Evolutionary conservation across 306 rosid genomes (phyloP).

Genomic region (Rosa chinensis): DNA sequence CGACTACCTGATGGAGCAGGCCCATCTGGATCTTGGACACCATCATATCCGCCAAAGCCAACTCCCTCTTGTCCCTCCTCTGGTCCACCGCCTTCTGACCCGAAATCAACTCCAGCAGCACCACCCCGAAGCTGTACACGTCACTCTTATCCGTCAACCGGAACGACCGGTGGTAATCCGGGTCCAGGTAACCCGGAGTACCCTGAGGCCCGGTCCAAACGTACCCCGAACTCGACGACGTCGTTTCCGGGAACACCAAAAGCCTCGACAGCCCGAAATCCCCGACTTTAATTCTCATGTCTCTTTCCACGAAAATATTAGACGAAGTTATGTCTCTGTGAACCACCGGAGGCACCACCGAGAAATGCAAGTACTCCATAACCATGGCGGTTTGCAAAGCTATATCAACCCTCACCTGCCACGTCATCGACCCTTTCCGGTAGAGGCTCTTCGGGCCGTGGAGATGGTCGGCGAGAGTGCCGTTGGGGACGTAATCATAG

Average conservation of each 20-base stretch:
- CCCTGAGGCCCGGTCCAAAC: constrained; percentile 99
- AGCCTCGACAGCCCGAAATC: constrained; percentile 93
- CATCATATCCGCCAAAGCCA: constrained; percentile 81
- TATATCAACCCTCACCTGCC: constrained; percentile 72
- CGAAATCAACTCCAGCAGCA: constrained; percentile 66
- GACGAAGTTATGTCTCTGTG: constrained; percentile 90
- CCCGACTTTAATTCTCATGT: constrained; percentile 88
- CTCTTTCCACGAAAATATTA: constrained; percentile 76
- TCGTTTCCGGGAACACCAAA: constrained; percentile 51
- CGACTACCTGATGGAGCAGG: constrained; percentile 65
- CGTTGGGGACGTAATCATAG: constrained; percentile 85
- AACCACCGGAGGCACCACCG: constrained; percentile 75
- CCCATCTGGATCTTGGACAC: constrained; percentile 89
- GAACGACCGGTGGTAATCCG: constrained; percentile 88
- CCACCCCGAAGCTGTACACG: constrained; percentile 94
- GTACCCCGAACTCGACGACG: constrained; percentile 49
- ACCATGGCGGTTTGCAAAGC: constrained; percentile 86
- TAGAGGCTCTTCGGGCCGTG: constrained; percentile 50
- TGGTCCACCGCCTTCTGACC: constrained; percentile 84
- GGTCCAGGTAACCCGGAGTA: constrained; percentile 93
- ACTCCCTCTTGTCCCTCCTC: constrained; percentile 67
- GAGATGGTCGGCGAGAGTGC: constrained; percentile 84
- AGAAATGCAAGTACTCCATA: constrained; percentile 88
- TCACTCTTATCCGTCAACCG: constrained; percentile 94
- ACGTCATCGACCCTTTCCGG: constrained; percentile 49